A percentile compares a stretch with the other conserved stretches of the same genome.
These are phyloP conservation scores for Linnemannia schmuckeri DNA, from an alignment of 192 early-diverging fungal genomes.

Conservation along the genomic window DNA sequence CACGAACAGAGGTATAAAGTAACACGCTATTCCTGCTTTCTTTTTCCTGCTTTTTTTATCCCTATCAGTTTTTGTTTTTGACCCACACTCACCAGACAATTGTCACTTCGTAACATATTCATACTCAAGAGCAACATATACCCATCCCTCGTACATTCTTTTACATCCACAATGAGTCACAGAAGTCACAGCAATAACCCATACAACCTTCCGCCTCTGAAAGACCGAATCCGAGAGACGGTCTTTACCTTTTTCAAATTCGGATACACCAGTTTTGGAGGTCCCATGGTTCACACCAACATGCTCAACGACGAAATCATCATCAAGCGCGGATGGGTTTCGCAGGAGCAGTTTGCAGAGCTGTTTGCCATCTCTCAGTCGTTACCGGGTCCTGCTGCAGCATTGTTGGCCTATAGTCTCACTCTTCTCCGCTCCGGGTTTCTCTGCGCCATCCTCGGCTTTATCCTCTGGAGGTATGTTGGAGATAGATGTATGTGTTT, in stretches of 20 bases:
- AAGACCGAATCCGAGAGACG: slow-evolving; percentile 13
- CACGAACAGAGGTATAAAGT: neutral
- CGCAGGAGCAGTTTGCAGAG: slow-evolving; percentile 66
- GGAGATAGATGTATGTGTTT: neutral
- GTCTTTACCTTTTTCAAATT: slow-evolving; percentile 58
- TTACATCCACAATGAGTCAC: neutral
- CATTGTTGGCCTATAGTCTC: slow-evolving; percentile 61
- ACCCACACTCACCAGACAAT: neutral
- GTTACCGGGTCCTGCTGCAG: slow-evolving; percentile 67
- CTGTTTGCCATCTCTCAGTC: slow-evolving; percentile 70
- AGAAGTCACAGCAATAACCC: neutral
- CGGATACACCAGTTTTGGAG: slow-evolving; percentile 66
- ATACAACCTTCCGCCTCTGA: neutral
- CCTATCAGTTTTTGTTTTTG: neutral
- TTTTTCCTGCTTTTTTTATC: slow-evolving; percentile 4
- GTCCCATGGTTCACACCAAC: slow-evolving; percentile 68
- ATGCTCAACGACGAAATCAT: slow-evolving; percentile 67
- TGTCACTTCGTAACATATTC: neutral
- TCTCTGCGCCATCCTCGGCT: slow-evolving; percentile 56
- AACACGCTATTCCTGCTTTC: neutral
- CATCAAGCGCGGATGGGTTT: slow-evolving; percentile 61
- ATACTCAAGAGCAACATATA: too few species aligned
- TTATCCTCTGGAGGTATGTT: slow-evolving; percentile 66
- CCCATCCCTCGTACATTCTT: neutral
- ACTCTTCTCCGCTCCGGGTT: slow-evolving; percentile 59